Percentiles rank a stretch among this genome's conserved stretches.
Evolutionary conservation across 192 early-diverging fungal genomes (phyloP).

Genomic region (Coemansia sp.): DNA sequence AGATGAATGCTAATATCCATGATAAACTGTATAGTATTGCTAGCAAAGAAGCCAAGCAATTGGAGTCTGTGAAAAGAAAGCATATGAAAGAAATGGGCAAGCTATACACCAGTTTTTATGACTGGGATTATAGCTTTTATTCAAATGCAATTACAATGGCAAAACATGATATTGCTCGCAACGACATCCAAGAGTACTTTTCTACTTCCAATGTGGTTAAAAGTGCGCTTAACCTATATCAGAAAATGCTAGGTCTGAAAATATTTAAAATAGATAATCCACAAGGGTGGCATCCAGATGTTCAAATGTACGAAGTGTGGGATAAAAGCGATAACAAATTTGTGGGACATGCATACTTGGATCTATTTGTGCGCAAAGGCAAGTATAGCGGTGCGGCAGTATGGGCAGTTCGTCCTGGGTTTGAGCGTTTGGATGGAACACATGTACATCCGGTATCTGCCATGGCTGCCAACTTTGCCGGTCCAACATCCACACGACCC

Average conservation of each 20-base stretch:
- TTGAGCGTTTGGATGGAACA: constrained; percentile 43
- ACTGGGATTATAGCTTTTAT: constrained; percentile 73
- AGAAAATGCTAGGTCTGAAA: constrained; percentile 60
- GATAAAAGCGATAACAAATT: constrained; percentile 57
- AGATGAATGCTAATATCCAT: constrained; percentile 60
- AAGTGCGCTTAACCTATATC: constrained; percentile 62
- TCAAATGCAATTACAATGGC: constrained; percentile 61
- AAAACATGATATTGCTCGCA: constrained; percentile 52
- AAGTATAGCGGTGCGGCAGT: constrained; percentile 65
- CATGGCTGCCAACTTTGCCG: constrained; percentile 62
- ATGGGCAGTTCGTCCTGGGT: constrained; percentile 67
- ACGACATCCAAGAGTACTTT: constrained; percentile 70
- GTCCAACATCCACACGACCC: constrained; percentile 57
- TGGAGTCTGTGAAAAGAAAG: constrained; percentile 57
- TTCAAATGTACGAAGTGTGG: constrained; percentile 66
- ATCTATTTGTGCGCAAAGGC: constrained; percentile 65
- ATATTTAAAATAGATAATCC: constrained; percentile 60
- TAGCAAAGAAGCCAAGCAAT: constrained; percentile 31
- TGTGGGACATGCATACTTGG: constrained; percentile 65
- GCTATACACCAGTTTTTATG: constrained; percentile 24
- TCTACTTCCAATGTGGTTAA: constrained; percentile 53
- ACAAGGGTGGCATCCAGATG: constrained; percentile 68
- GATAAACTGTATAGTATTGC: constrained; percentile 56
- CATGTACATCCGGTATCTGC: constrained; percentile 58
- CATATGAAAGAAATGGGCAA: constrained; percentile 31